phyloP scores from a whole-genome alignment of 768 basidiomycete species.

The Leucocoprinus sp. region DNA sequence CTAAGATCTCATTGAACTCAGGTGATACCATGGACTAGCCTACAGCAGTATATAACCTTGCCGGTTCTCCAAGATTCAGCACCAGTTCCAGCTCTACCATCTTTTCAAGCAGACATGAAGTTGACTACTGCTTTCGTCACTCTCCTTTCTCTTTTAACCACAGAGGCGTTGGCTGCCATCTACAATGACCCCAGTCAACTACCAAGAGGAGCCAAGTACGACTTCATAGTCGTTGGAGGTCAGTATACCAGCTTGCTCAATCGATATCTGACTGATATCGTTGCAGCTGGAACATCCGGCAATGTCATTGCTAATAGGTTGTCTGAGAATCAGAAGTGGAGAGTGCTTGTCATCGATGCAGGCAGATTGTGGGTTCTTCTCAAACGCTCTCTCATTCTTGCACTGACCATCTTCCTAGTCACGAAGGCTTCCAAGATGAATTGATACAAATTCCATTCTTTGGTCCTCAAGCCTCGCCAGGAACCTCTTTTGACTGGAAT shows the following conservation, averaged over 20 bases:
- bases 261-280: not conserved
- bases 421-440: conserved; percentile 8
- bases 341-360: conserved; percentile 18
- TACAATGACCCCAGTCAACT: not conserved
- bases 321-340: conserved; percentile 12
- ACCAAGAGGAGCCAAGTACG: not conserved
- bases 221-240: conserved; percentile 9
- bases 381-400: too few relatives aligned
- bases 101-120: too few relatives aligned
- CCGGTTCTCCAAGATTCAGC: too few relatives aligned
- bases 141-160: too few relatives aligned
- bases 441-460: not conserved
- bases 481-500: conserved; percentile 15
- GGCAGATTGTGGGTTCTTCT: conserved; percentile 10
- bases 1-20: not conserved
- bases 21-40: not conserved
- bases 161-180: too few relatives aligned
- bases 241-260: not conserved
- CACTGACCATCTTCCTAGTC: not conserved
- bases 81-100: too few relatives aligned
- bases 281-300: conserved; percentile 17
- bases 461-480: conserved; percentile 1
- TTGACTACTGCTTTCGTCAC: too few relatives aligned
- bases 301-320: conserved; percentile 16
- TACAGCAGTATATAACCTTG: too few relatives aligned